Base-by-base conservation (phyloP, 352 stramenopile genomes). In the Phytopythium helicoides region DNA sequence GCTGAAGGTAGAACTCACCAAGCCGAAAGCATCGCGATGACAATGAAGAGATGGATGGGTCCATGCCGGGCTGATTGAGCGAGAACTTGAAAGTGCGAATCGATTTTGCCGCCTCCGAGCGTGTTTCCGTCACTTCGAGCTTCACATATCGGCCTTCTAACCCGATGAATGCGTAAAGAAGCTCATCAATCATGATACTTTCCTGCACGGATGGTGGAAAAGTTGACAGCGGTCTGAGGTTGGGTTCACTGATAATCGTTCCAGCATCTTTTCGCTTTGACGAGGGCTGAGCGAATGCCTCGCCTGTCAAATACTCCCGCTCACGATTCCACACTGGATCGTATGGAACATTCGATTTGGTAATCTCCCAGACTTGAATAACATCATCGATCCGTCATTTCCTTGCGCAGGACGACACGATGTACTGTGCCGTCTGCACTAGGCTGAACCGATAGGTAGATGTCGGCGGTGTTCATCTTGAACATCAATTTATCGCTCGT, bases 331-430 rank as follows among this genome's bases (percentile, higher is more conserved):
- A 95, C 26, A 73, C 67, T 28, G 86, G 86, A 52, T 95, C 84
- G 39, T 88, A 94, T 3, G 86, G 86, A 31, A 95, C 68, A 41
- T 92, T 95, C 16, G 81, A 81, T 47, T 95, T 93, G n/a, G 86
- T 93, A 22, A 94, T 58, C 40, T 89, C 83, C 86, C 86, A 95
- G 7, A 85, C 57, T 51, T 95, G 83, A 38, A 83, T 36, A 2
- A 64, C 68, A 35, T 86, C 69, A 33, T 81, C 66, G 5, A 69
- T 68, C 54, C 67, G 28, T 86, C 78, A 28, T 77, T 76, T 81
- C 62, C 22, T 73, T 70, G 48, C 66, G 73, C 0, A 92, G 60
- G 8, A 74, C 49, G 1, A 89, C 67, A 15, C 51, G 33, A 58
- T 56, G 45, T 52, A 73, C 54, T 42, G 81, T 68, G 66, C 56